Percentiles rank a stretch among this genome's conserved stretches.
These are phyloP conservation scores for Podila verticillata DNA, from an alignment of 192 early-diverging fungal species.

Conservation along the genomic window DNA sequence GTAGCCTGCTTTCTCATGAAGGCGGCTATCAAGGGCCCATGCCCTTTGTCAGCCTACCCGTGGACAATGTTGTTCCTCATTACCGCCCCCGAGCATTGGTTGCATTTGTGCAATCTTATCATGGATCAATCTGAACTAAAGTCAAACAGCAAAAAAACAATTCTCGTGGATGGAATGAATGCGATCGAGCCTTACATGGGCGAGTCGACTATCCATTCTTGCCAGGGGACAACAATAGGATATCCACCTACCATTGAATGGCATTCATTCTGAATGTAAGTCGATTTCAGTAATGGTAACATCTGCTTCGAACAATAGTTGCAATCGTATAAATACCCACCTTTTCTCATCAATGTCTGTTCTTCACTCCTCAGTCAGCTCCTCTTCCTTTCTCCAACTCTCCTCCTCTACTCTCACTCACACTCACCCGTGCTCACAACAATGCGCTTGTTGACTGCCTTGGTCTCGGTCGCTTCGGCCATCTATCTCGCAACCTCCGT, in stretches of 20 bases:
- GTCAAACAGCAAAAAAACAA: no score
- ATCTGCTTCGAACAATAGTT: neutral
- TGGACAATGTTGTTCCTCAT: neutral
- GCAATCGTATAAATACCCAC: neutral
- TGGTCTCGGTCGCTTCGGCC: conserved; percentile 41
- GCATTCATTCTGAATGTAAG: no score
- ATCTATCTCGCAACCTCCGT: conserved; percentile 4
- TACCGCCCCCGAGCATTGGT: neutral
- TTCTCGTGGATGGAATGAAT: no score
- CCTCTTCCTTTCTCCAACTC: neutral
- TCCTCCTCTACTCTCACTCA: neutral
- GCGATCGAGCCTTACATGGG: no score
- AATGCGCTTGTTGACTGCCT: conserved; percentile 33
- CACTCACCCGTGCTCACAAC: neutral
- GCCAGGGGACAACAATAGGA: no score
- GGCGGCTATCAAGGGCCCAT: neutral
- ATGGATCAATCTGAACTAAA: no score
- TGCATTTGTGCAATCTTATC: no score
- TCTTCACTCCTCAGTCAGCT: neutral
- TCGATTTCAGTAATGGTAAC: no score
- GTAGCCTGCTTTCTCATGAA: neutral
- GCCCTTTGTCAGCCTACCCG: neutral
- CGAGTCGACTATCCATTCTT: no score
- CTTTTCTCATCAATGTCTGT: neutral
- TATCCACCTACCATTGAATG: no score